Conservation (phyloP, 2,329 filamentous ascomycete genomes). For the Pseudogymnoascus sp. region DNA sequence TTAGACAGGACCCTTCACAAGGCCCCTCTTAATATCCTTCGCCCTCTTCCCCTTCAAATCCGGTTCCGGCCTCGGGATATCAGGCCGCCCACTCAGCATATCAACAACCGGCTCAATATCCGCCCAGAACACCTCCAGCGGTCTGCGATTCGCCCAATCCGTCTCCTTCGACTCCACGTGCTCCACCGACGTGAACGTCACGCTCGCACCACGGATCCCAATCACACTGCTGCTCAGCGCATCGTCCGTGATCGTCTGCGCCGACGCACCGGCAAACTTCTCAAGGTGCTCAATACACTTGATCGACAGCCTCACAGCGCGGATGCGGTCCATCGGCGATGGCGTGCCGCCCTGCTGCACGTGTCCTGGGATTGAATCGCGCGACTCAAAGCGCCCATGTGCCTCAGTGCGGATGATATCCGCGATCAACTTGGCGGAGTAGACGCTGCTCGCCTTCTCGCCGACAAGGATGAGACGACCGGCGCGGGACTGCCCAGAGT, state of each 20-base stretch:
- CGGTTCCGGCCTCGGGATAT: slow-evolving; percentile 36
- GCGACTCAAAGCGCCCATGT: slow-evolving; percentile 82
- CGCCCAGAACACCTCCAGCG: slow-evolving; percentile 79
- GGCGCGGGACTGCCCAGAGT: slow-evolving; percentile 79
- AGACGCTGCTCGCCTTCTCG: slow-evolving; percentile 84
- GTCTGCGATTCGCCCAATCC: slow-evolving; percentile 85
- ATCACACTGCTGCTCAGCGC: slow-evolving; percentile 72
- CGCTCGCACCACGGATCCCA: slow-evolving; percentile 80
- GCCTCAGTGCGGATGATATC: slow-evolving; percentile 94
- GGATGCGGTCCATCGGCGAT: slow-evolving; percentile 90
- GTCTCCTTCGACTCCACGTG: slow-evolving; percentile 76
- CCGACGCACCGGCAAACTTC: slow-evolving; percentile 56
- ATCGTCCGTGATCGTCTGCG: slow-evolving; percentile 62
- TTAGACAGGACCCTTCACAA: slow-evolving; percentile 16
- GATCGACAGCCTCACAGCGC: slow-evolving; percentile 84
- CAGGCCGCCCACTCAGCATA: slow-evolving; percentile 65
- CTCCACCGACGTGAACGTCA: slow-evolving; percentile 78
- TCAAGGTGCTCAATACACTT: slow-evolving; percentile 92
- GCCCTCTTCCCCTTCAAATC: slow-evolving; percentile 43
- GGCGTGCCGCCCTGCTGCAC: slow-evolving; percentile 91
- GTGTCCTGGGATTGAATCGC: slow-evolving; percentile 85
- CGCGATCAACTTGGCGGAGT: slow-evolving; percentile 86
- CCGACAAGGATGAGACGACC: slow-evolving; percentile 95
- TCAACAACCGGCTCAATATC: slow-evolving; percentile 73
- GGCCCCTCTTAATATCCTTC: slow-evolving; percentile 53